A percentile compares a stretch with the other conserved stretches of the same genome.
phyloP scores from a whole-genome alignment of 164 flowering plant genomes.

The Aristolochia contorta region DNA sequence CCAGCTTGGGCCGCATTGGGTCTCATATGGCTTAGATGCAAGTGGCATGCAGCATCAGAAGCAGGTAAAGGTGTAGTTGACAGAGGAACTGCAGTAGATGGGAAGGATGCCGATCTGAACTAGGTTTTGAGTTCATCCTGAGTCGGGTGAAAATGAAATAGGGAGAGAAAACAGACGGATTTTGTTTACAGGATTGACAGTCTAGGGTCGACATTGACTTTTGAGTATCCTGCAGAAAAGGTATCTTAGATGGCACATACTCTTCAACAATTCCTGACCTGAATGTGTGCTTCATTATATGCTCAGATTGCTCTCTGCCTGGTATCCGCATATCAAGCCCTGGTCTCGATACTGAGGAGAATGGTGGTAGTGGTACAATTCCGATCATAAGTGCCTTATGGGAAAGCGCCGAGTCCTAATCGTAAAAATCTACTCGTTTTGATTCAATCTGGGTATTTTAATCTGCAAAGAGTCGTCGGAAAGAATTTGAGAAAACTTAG shows the following conservation, averaged over 20 bases:
- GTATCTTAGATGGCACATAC: slow-evolving; percentile 30
- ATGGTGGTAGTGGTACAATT: slow-evolving; percentile 42
- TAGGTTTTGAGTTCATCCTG: slow-evolving; percentile 31
- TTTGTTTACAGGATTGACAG: slow-evolving; percentile 17
- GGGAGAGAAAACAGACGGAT: slow-evolving; percentile 29
- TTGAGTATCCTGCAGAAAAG: slow-evolving; percentile 47
- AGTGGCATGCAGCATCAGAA: slow-evolving; percentile 65
- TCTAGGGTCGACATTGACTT: no score
- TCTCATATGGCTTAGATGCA: slow-evolving; percentile 38
- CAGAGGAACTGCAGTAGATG: slow-evolving; percentile 57
- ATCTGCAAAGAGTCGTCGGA: slow-evolving; percentile 1
- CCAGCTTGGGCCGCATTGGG: slow-evolving; percentile 22
- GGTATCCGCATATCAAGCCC: slow-evolving; percentile 55
- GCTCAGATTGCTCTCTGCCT: slow-evolving; percentile 61
- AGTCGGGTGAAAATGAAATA: slow-evolving; percentile 37
- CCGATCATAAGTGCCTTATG: slow-evolving; percentile 60
- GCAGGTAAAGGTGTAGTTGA: slow-evolving; percentile 68
- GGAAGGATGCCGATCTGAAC: slow-evolving; percentile 49
- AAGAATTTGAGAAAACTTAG: slow-evolving; percentile 40
- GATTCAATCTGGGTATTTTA: slow-evolving; percentile 7
- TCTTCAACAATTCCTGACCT: slow-evolving; percentile 45
- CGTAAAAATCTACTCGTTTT: slow-evolving; percentile 42
- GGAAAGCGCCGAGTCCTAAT: slow-evolving; percentile 60
- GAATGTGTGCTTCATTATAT: slow-evolving; percentile 42
- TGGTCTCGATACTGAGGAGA: slow-evolving; percentile 35